Conservation (phyloP, 169 alveolate genomes). For the Cryptosporidium tyzzeri region DNA sequence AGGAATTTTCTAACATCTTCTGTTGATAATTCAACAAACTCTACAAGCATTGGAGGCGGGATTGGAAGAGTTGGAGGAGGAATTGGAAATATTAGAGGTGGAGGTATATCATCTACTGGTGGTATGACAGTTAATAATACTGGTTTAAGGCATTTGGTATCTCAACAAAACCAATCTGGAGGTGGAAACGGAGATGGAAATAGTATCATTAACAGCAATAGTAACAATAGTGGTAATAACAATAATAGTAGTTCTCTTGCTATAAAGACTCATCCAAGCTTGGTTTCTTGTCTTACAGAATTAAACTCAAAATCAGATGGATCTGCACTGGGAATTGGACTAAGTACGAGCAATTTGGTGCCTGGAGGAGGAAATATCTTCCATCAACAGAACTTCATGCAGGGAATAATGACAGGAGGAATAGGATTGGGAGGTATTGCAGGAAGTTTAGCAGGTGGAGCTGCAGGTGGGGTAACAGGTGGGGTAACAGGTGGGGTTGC, state of each 20-base stretch:
- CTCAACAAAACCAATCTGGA: background rate
- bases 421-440: no score
- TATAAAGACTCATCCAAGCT: slow-evolving; percentile 22
- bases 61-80: slow-evolving; percentile 9
- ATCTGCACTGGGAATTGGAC: background rate
- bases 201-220: no score
- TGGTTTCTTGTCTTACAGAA: slow-evolving; percentile 45
- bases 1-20: background rate
- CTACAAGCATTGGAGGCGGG: background rate
- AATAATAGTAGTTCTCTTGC: background rate
- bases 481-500: no score
- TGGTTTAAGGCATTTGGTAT: background rate
- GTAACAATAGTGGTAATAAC: no score
- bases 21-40: background rate
- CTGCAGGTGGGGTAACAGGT: no score
- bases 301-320: background rate
- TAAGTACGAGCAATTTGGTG: background rate
- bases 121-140: background rate
- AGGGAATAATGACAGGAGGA: background rate
- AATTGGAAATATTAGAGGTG: background rate
- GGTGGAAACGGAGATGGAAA: background rate
- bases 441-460: no score
- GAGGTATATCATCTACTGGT: background rate
- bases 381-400: background rate
- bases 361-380: background rate